These are phyloP conservation scores for Lizonia empirigonia DNA, from an alignment of 2,329 filamentous ascomycete genomes.

Conservation along the genomic window DNA sequence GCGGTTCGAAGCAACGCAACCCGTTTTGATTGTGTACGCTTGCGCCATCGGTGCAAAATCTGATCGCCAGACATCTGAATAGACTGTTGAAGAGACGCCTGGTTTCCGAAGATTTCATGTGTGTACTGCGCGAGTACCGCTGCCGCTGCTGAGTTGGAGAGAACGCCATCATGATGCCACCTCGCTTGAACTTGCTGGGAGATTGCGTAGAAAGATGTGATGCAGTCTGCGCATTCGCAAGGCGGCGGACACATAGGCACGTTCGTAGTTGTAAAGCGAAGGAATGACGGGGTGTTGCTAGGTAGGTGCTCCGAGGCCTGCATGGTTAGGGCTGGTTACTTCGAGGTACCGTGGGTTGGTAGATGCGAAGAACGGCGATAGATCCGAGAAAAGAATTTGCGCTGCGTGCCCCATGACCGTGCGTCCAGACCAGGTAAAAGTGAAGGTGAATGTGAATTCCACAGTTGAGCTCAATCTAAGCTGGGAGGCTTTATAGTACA, in stretches of 20 bases:
- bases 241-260: neutral
- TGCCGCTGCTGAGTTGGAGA: neutral
- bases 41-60: neutral
- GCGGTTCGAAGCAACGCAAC: neutral
- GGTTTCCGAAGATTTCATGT: neutral
- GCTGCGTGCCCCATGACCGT: too few species aligned
- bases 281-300: too few species aligned
- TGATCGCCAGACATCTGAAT: neutral
- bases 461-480: too few species aligned
- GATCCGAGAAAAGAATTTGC: too few species aligned
- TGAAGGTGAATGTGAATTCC: too few species aligned
- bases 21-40: neutral
- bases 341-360: too few species aligned
- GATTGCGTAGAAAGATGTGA: neutral
- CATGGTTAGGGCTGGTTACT: too few species aligned
- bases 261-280: neutral
- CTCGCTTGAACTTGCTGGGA: neutral
- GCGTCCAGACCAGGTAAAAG: too few species aligned
- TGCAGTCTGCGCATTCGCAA: neutral
- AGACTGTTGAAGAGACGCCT: neutral
- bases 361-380: too few species aligned
- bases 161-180: neutral
- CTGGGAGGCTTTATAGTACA: too few species aligned
- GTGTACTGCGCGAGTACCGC: neutral
- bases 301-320: neutral